Percentiles rank a stretch among this genome's conserved stretches.
phyloP scores from a whole-genome alignment of 2,329 filamentous ascomycete species.

The Phoma sp. region DNA sequence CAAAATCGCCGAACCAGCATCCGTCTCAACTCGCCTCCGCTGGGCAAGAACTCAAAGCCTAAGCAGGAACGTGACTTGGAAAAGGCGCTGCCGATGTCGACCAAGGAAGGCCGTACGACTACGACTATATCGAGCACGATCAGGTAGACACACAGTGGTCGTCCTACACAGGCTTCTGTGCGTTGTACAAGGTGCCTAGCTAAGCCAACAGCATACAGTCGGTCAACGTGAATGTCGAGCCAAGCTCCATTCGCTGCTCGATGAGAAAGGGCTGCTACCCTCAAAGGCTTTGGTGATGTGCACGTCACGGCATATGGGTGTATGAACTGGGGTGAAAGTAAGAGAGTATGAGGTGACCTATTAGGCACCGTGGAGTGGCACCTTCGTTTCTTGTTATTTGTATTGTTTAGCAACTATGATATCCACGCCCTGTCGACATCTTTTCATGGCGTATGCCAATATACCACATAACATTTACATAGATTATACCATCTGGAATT shows the following conservation, averaged over 20 bases:
- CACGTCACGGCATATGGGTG: not conserved
- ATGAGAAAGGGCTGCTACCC: too few relatives aligned
- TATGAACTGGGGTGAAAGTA: not conserved
- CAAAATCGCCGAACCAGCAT: conserved; percentile 47
- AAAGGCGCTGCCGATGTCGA: conserved; percentile 39
- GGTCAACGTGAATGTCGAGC: not conserved
- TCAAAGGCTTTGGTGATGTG: not conserved
- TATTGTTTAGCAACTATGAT: conserved; percentile 24
- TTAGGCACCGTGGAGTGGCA: not conserved
- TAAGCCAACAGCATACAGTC: not conserved
- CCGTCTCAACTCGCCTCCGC: conserved; percentile 45
- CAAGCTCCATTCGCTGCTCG: not conserved
- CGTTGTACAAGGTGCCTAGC: not conserved
- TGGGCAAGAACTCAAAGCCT: conserved; percentile 28
- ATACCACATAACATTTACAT: not conserved
- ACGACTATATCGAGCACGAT: conserved; percentile 45
- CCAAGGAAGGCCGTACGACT: conserved; percentile 35
- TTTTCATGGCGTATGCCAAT: conserved; percentile 3
- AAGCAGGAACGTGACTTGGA: conserved; percentile 42
- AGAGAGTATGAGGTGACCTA: not conserved
- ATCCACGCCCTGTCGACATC: conserved; percentile 18
- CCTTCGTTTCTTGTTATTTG: conserved; percentile 10
- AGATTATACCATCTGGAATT: not conserved
- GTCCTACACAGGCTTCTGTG: not conserved
- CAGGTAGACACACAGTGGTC: conserved; percentile 11